Evolutionary conservation across 108 stramenopile species (phyloP).

Genomic region (Cyclotella baltica): DNA sequence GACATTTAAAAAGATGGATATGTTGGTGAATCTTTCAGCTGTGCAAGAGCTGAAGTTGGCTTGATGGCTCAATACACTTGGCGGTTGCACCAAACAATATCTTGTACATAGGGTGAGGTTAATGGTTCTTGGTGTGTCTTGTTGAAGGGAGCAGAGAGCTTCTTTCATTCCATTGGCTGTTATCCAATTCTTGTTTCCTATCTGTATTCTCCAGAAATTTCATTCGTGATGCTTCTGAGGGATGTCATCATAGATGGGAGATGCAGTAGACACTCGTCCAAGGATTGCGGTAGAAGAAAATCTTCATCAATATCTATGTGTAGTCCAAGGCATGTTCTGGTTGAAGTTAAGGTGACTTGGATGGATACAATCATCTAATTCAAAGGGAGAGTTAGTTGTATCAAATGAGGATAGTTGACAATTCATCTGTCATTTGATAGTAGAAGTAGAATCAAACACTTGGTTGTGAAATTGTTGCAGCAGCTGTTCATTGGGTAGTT

Average conservation of each 20-base stretch:
- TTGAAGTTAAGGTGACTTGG: conserved; percentile 1
- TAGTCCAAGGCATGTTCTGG: neutral
- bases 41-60: neutral
- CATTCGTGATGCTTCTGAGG: neutral
- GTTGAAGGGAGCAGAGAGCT: conserved; percentile 2
- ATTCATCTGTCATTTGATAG: neutral
- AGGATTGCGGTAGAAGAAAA: conserved; percentile 4
- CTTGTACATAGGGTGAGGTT: neutral
- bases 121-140: too few species aligned
- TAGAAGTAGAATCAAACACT: neutral
- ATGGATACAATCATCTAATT: conserved; percentile 6
- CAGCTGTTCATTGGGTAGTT: neutral
- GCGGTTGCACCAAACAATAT: neutral
- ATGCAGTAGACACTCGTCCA: neutral
- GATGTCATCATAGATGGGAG: neutral
- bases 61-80: neutral
- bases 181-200: neutral
- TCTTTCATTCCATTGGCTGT: conserved; percentile 3
- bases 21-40: neutral
- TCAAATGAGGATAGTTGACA: neutral
- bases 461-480: neutral
- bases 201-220: neutral
- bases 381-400: neutral
- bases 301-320: neutral
- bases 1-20: too few species aligned